Percentiles rank a stretch among this genome's conserved stretches.
These are phyloP conservation scores for Trichocomaceae sp. DNA, from an alignment of 2,329 filamentous ascomycete species.

Conservation along the genomic window DNA sequence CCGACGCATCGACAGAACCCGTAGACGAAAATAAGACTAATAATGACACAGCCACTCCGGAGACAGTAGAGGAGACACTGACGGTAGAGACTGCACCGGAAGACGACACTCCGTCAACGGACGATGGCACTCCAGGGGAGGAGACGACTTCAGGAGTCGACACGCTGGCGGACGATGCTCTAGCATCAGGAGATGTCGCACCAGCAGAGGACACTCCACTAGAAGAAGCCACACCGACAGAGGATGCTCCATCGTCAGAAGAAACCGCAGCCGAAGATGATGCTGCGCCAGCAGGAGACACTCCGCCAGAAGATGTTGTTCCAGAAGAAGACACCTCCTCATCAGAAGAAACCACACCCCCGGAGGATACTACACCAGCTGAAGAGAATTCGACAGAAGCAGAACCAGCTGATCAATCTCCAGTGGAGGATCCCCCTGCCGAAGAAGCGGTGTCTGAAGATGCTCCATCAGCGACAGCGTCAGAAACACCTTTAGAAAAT, in stretches of 20 bases:
- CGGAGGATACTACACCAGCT: not conserved
- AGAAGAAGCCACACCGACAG: conserved; percentile 12
- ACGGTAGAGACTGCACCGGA: conserved; percentile 1
- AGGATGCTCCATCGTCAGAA: conserved; percentile 6
- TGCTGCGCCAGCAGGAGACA: conserved; percentile 16
- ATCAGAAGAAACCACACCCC: not conserved
- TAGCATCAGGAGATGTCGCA: conserved; percentile 2
- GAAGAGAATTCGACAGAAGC: not conserved
- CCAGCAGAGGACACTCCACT: conserved; percentile 16
- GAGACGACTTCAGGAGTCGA: not conserved
- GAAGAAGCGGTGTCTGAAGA: conserved; percentile 17
- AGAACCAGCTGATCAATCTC: conserved; percentile 2
- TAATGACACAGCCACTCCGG: not conserved
- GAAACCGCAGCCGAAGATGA: conserved; percentile 15
- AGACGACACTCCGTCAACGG: not conserved
- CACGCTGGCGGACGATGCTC: conserved; percentile 2
- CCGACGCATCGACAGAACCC: not conserved
- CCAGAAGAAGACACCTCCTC: conserved; percentile 2
- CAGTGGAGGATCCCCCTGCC: conserved; percentile 2
- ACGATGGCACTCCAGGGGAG: not conserved
- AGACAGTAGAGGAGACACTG: conserved; percentile 10
- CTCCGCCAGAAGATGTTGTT: conserved; percentile 14
- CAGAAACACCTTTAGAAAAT: conserved; percentile 15
- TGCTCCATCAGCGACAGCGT: conserved; percentile 9
- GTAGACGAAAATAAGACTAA: not conserved